Evolutionary conservation across 2,329 filamentous ascomycete genomes (phyloP).

Genomic region (Aspergillus alliaceus): DNA sequence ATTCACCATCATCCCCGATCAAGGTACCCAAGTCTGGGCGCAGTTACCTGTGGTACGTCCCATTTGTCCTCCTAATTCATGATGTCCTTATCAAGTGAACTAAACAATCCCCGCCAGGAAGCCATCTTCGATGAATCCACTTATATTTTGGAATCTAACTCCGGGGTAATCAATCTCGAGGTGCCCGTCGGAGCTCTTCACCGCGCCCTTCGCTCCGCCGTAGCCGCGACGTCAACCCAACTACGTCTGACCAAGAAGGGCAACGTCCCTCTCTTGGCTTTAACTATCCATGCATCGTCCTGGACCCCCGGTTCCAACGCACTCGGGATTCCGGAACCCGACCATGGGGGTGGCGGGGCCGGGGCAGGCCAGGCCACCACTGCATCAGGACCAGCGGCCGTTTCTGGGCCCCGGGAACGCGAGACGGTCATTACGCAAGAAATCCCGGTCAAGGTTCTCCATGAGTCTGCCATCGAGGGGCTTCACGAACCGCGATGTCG

Average conservation of each 20-base stretch:
- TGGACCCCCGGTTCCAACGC: slow-evolving; percentile 54
- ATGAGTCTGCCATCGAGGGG: slow-evolving; percentile 80
- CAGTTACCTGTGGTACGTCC: slow-evolving; percentile 53
- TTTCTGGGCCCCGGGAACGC: slow-evolving; percentile 64
- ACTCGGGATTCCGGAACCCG: slow-evolving; percentile 45
- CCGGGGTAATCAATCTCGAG: slow-evolving; percentile 96
- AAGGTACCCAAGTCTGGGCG: slow-evolving; percentile 96
- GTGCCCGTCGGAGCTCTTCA: slow-evolving; percentile 85
- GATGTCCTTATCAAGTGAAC: not conserved
- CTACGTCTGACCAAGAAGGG: slow-evolving; percentile 93
- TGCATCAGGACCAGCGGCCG: slow-evolving; percentile 32
- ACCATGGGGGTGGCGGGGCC: not conserved
- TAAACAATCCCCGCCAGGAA: slow-evolving; percentile 48
- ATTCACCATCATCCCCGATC: slow-evolving; percentile 93
- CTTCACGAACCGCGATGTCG: slow-evolving; percentile 88
- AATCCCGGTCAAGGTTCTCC: slow-evolving; percentile 88
- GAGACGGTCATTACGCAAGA: slow-evolving; percentile 95
- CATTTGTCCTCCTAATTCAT: not conserved
- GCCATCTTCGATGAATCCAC: slow-evolving; percentile 77
- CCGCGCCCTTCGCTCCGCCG: slow-evolving; percentile 85
- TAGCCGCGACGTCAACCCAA: slow-evolving; percentile 76
- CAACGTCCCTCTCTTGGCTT: slow-evolving; percentile 77
- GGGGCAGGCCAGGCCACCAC: not conserved
- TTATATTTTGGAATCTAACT: slow-evolving; percentile 83
- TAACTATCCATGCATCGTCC: slow-evolving; percentile 75